A percentile compares a stretch with the other conserved stretches of the same genome.
phyloP scores from a whole-genome alignment of 78 protist species.

The Dictyostelium intermedium region DNA sequence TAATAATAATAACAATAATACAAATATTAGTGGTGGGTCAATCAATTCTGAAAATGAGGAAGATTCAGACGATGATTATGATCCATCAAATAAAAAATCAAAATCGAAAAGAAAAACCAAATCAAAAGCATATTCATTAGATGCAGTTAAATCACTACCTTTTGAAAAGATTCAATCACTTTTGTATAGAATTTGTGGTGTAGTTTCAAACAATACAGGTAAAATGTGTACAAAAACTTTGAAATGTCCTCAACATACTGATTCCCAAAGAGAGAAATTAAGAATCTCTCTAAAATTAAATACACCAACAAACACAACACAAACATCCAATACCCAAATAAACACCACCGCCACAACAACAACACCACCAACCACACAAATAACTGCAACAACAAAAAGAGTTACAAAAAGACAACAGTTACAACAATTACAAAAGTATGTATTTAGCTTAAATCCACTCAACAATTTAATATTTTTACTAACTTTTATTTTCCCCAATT shows the following conservation, averaged over 20 bases:
- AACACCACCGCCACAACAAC: not conserved
- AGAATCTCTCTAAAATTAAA: constrained; percentile 1
- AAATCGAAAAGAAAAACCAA: constrained; percentile 26
- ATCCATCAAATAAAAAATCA: constrained; percentile 21
- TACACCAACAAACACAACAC: not conserved
- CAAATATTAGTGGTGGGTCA: not conserved
- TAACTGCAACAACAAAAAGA: too few relatives aligned
- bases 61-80: constrained; percentile 74
- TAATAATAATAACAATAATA: too few relatives aligned
- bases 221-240: constrained; percentile 71
- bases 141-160: constrained; percentile 23
- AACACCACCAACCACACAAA: not conserved
- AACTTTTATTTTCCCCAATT: not conserved
- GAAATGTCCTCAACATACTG: constrained; percentile 78
- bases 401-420: not conserved
- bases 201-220: constrained; percentile 63
- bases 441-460: not conserved
- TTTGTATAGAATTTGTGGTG: constrained; percentile 45
- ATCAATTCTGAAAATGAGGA: constrained; percentile 7
- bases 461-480: not conserved
- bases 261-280: constrained; percentile 58
- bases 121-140: constrained; percentile 18
- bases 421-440: constrained; percentile 5
- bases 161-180: constrained; percentile 32
- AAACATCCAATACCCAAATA: not conserved